phyloP scores from a whole-genome alignment of 768 basidiomycete species.

The Filobasidium floriforme region DNA sequence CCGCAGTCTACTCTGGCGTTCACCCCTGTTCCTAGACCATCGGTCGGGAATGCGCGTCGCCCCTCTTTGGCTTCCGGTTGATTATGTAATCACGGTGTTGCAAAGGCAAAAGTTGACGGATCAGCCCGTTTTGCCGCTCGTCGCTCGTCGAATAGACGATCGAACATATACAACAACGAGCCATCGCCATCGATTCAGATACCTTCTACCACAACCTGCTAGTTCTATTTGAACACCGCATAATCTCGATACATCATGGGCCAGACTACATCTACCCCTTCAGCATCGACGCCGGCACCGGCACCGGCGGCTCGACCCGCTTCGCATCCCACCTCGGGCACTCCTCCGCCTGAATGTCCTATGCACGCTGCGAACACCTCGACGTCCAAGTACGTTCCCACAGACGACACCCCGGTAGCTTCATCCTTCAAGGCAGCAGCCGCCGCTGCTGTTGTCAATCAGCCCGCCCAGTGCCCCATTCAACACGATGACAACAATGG shows the following conservation, averaged over 20 bases:
- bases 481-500: conserved; percentile 29
- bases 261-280: conserved; percentile 15
- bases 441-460: neutral
- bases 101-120: too few relatives aligned
- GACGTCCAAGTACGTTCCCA: conserved; percentile 16
- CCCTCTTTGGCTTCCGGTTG: too few relatives aligned
- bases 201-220: neutral
- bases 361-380: conserved; percentile 22
- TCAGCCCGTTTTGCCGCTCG: too few relatives aligned
- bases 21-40: too few relatives aligned
- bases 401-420: conserved; percentile 9
- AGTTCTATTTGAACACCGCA: neutral
- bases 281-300: conserved; percentile 6
- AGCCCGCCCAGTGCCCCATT: conserved; percentile 46
- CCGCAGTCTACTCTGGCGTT: too few relatives aligned
- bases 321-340: conserved; percentile 12
- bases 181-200: neutral
- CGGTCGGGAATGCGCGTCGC: too few relatives aligned
- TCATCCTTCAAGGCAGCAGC: conserved; percentile 14
- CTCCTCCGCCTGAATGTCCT: conserved; percentile 27
- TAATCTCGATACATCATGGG: conserved; percentile 12
- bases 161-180: neutral
- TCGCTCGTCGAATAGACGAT: too few relatives aligned
- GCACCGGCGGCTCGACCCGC: neutral
- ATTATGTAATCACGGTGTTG: too few relatives aligned